These are phyloP conservation scores for Moesziomyces aphidis DNA, from an alignment of 1,284 basidiomycete genomes.

Conservation along the genomic window DNA sequence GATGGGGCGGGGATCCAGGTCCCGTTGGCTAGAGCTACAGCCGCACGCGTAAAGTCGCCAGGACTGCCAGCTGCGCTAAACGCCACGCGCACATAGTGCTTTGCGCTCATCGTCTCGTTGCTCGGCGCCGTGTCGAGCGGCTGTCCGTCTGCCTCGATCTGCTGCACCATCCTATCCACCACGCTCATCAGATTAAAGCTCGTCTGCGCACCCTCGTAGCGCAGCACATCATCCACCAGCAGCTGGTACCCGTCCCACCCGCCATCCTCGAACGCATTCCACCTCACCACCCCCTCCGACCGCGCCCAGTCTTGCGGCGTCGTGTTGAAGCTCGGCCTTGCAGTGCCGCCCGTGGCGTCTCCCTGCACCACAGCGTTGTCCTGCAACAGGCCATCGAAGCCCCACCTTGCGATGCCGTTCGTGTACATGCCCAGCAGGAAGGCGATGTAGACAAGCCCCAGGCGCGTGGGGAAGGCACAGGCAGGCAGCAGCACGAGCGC, in stretches of 20 bases:
- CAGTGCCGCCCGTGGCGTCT: constrained; percentile 79
- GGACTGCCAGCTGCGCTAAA: constrained; percentile 74
- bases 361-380: constrained; percentile 79
- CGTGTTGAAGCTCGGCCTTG: constrained; percentile 76
- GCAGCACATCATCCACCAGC: constrained; percentile 85
- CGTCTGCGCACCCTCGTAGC: constrained; percentile 76
- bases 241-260: constrained; percentile 81
- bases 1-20: constrained; percentile 74
- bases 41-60: constrained; percentile 85
- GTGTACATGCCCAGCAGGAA: constrained; percentile 83
- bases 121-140: not conserved
- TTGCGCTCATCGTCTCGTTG: constrained; percentile 71
- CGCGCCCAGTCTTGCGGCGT: constrained; percentile 11
- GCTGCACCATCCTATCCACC: constrained; percentile 6
- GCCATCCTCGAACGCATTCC: constrained; percentile 73
- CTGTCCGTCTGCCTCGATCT: constrained; percentile 3
- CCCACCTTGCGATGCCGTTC: constrained; percentile 66
- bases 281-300: constrained; percentile 70
- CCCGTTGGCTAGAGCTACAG: constrained; percentile 78
- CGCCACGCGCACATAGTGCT: constrained; percentile 85
- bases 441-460: constrained; percentile 82
- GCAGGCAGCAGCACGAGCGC: constrained; percentile 80
- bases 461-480: constrained; percentile 82
- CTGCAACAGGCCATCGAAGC: constrained; percentile 82
- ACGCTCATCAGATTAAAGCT: constrained; percentile 48